phyloP scores from a whole-genome alignment of 1,284 basidiomycete genomes.

The Porogramme epimiltina region DNA sequence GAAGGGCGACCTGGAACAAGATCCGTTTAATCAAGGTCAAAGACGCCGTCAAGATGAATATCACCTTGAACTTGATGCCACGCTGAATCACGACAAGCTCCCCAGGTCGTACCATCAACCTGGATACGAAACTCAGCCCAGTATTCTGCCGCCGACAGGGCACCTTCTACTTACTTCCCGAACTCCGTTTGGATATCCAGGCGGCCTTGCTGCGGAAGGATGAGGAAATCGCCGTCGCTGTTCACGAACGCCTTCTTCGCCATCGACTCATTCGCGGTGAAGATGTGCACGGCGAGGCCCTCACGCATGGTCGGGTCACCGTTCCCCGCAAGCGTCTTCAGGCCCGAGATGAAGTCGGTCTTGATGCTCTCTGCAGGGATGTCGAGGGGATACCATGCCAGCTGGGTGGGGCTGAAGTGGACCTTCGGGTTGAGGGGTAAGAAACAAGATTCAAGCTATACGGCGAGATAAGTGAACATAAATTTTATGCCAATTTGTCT shows the following conservation, averaged over 20 bases:
- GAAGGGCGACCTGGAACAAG: conserved; percentile 42
- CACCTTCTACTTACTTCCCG: conserved; percentile 47
- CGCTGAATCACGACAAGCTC: conserved; percentile 67
- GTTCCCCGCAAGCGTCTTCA: conserved; percentile 67
- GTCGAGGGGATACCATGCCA: conserved; percentile 70
- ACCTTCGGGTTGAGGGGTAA: conserved; percentile 60
- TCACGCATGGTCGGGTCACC: conserved; percentile 64
- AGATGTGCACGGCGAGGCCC: conserved; percentile 66
- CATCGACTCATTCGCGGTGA: conserved; percentile 65
- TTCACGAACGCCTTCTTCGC: conserved; percentile 65
- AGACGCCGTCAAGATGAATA: neutral
- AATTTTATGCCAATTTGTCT: neutral
- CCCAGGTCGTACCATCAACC: conserved; percentile 62
- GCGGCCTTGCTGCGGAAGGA: conserved; percentile 66
- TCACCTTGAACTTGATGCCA: conserved; percentile 68
- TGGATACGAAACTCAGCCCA: too few species aligned
- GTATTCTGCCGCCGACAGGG: too few species aligned
- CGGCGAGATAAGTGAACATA: neutral
- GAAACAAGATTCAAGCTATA: conserved; percentile 60
- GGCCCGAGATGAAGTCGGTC: conserved; percentile 62
- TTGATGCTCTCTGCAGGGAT: conserved; percentile 46
- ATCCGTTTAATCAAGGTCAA: neutral
- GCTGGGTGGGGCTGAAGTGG: conserved; percentile 63
- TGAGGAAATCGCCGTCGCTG: conserved; percentile 70
- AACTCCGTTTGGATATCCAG: conserved; percentile 74